A percentile compares a stretch with the other conserved stretches of the same genome.
Evolutionary conservation across 176 grass and related monocot species (phyloP).

Genomic region (Tillandsia fasciculata): DNA sequence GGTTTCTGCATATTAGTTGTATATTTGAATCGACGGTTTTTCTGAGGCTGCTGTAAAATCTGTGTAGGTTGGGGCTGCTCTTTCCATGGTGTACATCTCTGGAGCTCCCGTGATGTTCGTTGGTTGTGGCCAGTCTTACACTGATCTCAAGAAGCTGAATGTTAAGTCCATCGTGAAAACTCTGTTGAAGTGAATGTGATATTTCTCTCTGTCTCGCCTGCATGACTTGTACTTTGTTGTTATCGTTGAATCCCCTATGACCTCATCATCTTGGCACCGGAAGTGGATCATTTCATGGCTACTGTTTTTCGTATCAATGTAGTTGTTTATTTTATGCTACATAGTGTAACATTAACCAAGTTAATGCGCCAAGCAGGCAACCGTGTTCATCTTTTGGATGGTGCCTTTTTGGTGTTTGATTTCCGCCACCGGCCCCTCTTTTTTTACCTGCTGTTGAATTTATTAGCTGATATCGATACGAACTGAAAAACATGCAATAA

Average conservation of each 20-base stretch:
- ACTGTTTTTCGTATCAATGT: background rate
- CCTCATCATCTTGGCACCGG: slow-evolving; percentile 30
- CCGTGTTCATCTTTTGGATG: too few species aligned
- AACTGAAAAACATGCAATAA: too few species aligned
- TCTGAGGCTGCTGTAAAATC: background rate
- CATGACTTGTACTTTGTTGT: slow-evolving; percentile 3
- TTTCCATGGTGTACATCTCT: slow-evolving; percentile 94
- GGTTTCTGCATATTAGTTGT: background rate
- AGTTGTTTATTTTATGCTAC: background rate
- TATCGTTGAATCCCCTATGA: slow-evolving; percentile 31
- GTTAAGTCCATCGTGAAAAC: slow-evolving; percentile 96
- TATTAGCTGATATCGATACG: too few species aligned
- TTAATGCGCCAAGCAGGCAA: too few species aligned
- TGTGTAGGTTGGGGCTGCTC: slow-evolving; percentile 67
- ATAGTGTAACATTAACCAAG: too few species aligned
- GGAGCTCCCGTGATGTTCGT: slow-evolving; percentile 93
- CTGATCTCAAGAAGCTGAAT: slow-evolving; percentile 90
- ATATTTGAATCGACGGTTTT: background rate
- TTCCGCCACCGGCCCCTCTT: too few species aligned
- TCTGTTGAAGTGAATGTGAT: slow-evolving; percentile 61
- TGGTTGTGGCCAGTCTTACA: slow-evolving; percentile 85
- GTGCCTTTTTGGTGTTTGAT: too few species aligned
- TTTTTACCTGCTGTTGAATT: too few species aligned
- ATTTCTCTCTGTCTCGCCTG: slow-evolving; percentile 11
- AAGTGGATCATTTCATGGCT: slow-evolving; percentile 12